A percentile compares a stretch with the other conserved stretches of the same genome.
phyloP scores from a whole-genome alignment of 1,139 yeast genomes.

The Scheffersomyces segobiensis region DNA sequence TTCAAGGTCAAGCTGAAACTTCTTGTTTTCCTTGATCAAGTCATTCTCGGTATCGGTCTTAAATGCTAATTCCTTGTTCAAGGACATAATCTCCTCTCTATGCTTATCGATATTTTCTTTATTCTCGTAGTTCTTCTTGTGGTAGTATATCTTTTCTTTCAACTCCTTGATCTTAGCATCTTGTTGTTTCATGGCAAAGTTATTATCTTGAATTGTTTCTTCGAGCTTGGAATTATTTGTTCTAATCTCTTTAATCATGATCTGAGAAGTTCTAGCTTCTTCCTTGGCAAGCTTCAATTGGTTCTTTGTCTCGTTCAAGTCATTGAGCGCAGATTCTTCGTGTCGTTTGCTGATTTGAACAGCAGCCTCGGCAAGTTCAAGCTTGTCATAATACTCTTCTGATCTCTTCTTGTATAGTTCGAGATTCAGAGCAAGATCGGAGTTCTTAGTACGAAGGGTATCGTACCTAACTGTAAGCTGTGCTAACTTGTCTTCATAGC shows the following conservation, averaged over 20 bases:
- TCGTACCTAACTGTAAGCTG: conserved; percentile 53
- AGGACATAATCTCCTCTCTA: conserved; percentile 56
- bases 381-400: conserved; percentile 70
- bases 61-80: conserved; percentile 58
- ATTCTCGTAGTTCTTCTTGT: conserved; percentile 49
- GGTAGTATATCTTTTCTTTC: conserved; percentile 56
- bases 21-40: conserved; percentile 63
- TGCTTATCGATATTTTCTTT: conserved; percentile 43
- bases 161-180: conserved; percentile 42
- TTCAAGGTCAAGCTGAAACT: conserved; percentile 62
- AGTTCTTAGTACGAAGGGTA: conserved; percentile 49
- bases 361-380: conserved; percentile 80
- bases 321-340: conserved; percentile 56
- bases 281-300: conserved; percentile 55
- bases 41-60: conserved; percentile 65
- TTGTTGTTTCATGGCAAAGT: conserved; percentile 54
- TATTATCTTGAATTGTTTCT: conserved; percentile 58
- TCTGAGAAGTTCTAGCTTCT: conserved; percentile 62
- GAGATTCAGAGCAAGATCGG: conserved; percentile 53
- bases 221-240: conserved; percentile 56
- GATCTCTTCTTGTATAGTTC: conserved; percentile 70
- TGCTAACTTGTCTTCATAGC: conserved; percentile 45
- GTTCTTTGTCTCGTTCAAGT: conserved; percentile 55
- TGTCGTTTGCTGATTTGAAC: conserved; percentile 62
- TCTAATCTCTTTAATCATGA: conserved; percentile 57